Percentiles rank a stretch among this genome's conserved stretches.
These are phyloP conservation scores for Pythium rishiriense DNA, from an alignment of 352 stramenopile genomes.

Conservation along the genomic window DNA sequence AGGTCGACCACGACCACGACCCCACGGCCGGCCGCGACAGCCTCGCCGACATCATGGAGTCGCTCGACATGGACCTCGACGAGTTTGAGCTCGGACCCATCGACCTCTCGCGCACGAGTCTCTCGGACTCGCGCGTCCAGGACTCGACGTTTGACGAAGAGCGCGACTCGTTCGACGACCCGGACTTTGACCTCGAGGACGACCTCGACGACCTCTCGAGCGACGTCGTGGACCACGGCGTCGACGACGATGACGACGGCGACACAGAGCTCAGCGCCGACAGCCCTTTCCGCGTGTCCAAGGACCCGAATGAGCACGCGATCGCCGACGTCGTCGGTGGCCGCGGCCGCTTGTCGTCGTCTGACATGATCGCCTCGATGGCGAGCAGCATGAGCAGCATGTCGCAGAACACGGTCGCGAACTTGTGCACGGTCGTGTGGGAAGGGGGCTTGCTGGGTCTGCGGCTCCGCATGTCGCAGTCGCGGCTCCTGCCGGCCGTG, in stretches of 20 bases:
- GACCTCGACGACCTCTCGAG: conserved; percentile 41
- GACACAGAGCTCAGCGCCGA: conserved; percentile 27
- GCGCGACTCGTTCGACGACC: conserved; percentile 65
- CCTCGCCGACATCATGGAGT: conserved; percentile 83
- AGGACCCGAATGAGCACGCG: conserved; percentile 61
- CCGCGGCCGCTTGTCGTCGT: conserved; percentile 65
- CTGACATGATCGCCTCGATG: conserved; percentile 74
- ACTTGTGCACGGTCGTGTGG: conserved; percentile 82
- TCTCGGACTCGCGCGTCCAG: conserved; percentile 17
- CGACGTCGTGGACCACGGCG: conserved; percentile 44
- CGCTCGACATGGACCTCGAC: conserved; percentile 82
- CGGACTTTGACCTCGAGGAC: conserved; percentile 50
- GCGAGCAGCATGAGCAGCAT: conserved; percentile 60
- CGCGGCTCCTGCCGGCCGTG: conserved; percentile 73
- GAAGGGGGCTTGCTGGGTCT: conserved; percentile 79
- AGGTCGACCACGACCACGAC: conserved; percentile 36
- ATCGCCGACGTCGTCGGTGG: conserved; percentile 56
- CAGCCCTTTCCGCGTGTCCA: conserved; percentile 28
- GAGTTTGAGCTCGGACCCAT: conserved; percentile 48
- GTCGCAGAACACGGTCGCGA: conserved; percentile 54
- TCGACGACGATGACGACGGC: conserved; percentile 37
- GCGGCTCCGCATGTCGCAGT: conserved; percentile 78
- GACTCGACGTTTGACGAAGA: conserved; percentile 37
- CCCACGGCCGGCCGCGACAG: conserved; percentile 53
- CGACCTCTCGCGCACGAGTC: conserved; percentile 34